A percentile compares a stretch with the other conserved stretches of the same genome.
These are phyloP conservation scores for Populus pruinosa DNA, from an alignment of 345 rosid genomes.

Conservation along the genomic window DNA sequence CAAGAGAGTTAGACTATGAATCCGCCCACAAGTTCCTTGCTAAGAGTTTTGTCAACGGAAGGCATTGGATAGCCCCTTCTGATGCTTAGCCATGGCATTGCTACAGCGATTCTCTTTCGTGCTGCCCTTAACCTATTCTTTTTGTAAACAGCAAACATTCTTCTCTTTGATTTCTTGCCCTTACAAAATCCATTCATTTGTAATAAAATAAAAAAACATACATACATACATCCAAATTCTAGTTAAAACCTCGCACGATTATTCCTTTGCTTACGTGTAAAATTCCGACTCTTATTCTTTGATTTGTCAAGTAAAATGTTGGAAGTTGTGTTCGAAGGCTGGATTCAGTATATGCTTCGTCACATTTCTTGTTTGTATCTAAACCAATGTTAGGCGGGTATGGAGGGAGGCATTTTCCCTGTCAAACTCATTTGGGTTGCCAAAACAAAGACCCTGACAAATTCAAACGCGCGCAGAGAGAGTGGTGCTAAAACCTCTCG, in stretches of 20 bases:
- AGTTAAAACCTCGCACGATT: no score
- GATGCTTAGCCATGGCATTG: constrained; percentile 42
- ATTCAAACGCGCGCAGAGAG: background rate
- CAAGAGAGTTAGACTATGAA: constrained; percentile 71
- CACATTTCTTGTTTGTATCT: no score
- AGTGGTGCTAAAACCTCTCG: background rate
- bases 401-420: background rate
- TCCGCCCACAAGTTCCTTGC: constrained; percentile 76
- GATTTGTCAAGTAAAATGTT: no score
- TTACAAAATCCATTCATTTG: background rate
- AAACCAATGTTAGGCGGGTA: no score
- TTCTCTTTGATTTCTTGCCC: background rate
- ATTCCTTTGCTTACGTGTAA: no score
- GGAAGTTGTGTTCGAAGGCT: no score
- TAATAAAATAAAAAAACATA: background rate
- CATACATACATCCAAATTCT: no score
- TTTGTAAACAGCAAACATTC: no score
- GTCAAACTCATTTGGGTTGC: background rate
- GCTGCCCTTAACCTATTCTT: no score
- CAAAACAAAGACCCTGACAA: background rate
- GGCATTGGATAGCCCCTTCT: constrained; percentile 81
- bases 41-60: constrained; percentile 89
- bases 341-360: no score
- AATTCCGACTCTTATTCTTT: no score
- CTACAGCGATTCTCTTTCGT: no score